Conservation (phyloP, 371 early-diverging fungal genomes). For the Actinomortierella ambigua region DNA sequence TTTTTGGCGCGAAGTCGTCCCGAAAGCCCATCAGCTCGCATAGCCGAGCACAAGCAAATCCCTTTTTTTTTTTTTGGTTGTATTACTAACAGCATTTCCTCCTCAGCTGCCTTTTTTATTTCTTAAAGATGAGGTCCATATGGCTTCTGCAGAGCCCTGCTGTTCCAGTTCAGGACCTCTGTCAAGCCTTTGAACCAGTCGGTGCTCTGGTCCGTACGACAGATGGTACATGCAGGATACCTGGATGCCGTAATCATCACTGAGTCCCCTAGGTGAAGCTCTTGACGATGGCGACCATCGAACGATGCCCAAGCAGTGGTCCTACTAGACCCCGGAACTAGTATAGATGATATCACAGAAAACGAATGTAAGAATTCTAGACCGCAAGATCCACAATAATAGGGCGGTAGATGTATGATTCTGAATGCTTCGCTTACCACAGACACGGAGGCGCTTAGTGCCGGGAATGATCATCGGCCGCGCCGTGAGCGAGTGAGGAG, state of each 20-base stretch:
- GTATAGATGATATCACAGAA: background rate
- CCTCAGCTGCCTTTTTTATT: too few relatives aligned
- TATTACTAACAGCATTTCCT: too few relatives aligned
- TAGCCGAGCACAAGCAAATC: too few relatives aligned
- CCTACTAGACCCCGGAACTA: slow-evolving; percentile 40
- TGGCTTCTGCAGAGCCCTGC: slow-evolving; percentile 35
- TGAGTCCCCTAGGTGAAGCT: slow-evolving; percentile 59
- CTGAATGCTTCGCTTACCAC: slow-evolving; percentile 19
- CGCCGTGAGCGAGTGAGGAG: slow-evolving; percentile 62
- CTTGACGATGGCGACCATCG: slow-evolving; percentile 62
- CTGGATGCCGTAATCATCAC: slow-evolving; percentile 57
- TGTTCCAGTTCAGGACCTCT: slow-evolving; percentile 54
- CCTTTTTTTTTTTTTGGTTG: too few relatives aligned
- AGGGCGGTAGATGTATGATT: background rate
- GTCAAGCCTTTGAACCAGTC: slow-evolving; percentile 54
- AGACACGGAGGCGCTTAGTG: slow-evolving; percentile 41
- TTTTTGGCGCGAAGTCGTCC: too few relatives aligned
- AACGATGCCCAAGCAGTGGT: slow-evolving; percentile 58
- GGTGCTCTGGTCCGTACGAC: slow-evolving; percentile 54
- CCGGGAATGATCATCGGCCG: slow-evolving; percentile 62
- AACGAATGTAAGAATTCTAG: background rate
- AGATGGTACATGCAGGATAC: slow-evolving; percentile 65
- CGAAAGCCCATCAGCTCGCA: too few relatives aligned
- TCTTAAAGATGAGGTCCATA: slow-evolving; percentile 27
- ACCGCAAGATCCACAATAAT: background rate